Percentiles rank a stretch among this genome's conserved stretches.
These are phyloP conservation scores for Megacollybia marginata DNA, from an alignment of 768 basidiomycete genomes.

Conservation along the genomic window DNA sequence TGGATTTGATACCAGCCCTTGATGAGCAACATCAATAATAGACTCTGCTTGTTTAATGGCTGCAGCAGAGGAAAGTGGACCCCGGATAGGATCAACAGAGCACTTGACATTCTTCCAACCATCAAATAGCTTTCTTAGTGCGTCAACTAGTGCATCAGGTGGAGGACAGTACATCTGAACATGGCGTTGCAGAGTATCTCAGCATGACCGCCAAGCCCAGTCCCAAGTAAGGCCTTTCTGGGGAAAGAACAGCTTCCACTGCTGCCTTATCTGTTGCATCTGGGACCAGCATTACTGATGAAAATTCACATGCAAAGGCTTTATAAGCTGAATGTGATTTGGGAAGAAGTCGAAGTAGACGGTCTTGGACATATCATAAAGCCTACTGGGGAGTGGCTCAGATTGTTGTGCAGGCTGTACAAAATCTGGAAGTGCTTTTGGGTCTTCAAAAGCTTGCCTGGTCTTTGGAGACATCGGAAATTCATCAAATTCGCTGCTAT, in stretches of 20 bases:
- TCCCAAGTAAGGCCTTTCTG: conserved; percentile 3
- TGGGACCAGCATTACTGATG: conserved; percentile 5
- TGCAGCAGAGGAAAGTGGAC: background rate
- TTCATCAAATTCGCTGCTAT: background rate
- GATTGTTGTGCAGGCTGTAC: background rate
- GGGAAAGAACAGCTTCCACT: conserved; percentile 3
- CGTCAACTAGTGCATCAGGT: background rate
- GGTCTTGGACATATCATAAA: conserved; percentile 6
- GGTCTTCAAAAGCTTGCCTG: background rate
- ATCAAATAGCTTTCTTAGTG: background rate
- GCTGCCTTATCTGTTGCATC: conserved; percentile 3
- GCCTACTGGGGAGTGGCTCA: conserved; percentile 1
- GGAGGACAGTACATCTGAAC: background rate
- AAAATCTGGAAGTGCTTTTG: background rate
- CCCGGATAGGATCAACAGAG: background rate
- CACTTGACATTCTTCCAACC: background rate
- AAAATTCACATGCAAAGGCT: conserved; percentile 4
- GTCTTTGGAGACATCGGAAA: conserved; percentile 2
- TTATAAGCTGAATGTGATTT: conserved; percentile 7
- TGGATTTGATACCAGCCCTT: conserved; percentile 14
- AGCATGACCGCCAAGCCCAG: background rate
- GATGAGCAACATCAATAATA: background rate
- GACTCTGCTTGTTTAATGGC: background rate
- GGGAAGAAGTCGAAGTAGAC: conserved; percentile 1
- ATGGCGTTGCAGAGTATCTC: background rate